These are phyloP conservation scores for Apiospora rasikravindrae DNA, from an alignment of 2,329 filamentous ascomycete species.

Conservation along the genomic window DNA sequence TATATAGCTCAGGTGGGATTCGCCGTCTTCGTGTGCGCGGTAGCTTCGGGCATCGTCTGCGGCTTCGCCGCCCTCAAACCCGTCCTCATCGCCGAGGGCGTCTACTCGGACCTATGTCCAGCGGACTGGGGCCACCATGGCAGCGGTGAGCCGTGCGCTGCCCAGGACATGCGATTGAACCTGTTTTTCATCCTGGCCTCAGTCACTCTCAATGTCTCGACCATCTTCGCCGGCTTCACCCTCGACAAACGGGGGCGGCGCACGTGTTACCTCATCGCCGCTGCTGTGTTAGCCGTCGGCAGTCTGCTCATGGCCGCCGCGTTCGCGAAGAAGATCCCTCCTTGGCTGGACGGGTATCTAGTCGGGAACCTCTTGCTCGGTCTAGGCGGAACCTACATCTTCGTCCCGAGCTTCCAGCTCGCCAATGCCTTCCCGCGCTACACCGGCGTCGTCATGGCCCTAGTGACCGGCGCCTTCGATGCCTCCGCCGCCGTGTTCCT, in stretches of 20 bases:
- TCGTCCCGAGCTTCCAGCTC: slow-evolving; percentile 68
- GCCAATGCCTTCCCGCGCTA: slow-evolving; percentile 68
- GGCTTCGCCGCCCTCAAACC: slow-evolving; percentile 70
- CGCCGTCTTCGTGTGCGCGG: slow-evolving; percentile 68
- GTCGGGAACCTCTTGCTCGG: slow-evolving; percentile 64
- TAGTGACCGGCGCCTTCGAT: slow-evolving; percentile 68
- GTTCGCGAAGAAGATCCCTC: slow-evolving; percentile 46
- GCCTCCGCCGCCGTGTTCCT: slow-evolving; percentile 67
- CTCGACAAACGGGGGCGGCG: slow-evolving; percentile 71
- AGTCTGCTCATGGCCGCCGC: slow-evolving; percentile 66
- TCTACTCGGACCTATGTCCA: slow-evolving; percentile 60
- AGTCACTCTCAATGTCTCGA: slow-evolving; percentile 70
- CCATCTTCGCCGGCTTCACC: slow-evolving; percentile 69
- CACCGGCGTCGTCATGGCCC: slow-evolving; percentile 63
- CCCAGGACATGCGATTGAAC: slow-evolving; percentile 60
- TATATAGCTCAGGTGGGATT: slow-evolving; percentile 62
- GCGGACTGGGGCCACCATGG: slow-evolving; percentile 46
- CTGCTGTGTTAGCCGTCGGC: slow-evolving; percentile 62
- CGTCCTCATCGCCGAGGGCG: slow-evolving; percentile 61
- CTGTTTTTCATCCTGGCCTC: slow-evolving; percentile 75
- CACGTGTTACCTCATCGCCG: slow-evolving; percentile 65
- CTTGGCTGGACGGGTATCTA: slow-evolving; percentile 62
- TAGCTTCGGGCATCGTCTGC: slow-evolving; percentile 69
- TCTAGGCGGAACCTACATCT: slow-evolving; percentile 67
- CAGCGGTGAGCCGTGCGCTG: slow-evolving; percentile 52